Evolutionary conservation across 176 grass and related monocot species (phyloP).

Genomic region (Alloteropsis semialata): DNA sequence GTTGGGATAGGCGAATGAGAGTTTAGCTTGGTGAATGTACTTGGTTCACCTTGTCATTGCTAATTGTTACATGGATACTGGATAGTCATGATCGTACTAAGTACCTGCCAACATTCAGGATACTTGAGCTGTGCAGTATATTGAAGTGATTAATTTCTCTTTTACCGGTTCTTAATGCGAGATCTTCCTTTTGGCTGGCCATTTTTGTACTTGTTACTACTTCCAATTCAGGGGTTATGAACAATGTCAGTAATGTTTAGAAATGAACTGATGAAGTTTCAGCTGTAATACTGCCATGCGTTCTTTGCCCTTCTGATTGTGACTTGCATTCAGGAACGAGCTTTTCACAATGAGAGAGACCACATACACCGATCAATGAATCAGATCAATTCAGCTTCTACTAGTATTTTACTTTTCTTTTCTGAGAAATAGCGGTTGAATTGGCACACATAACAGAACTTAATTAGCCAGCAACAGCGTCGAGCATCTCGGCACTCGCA

Average conservation of each 20-base stretch:
- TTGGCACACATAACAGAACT: too few relatives aligned
- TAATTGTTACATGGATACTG: too few relatives aligned
- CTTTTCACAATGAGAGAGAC: too few relatives aligned
- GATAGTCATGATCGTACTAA: too few relatives aligned
- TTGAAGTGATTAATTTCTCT: background rate
- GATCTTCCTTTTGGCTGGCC: background rate
- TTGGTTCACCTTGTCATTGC: too few relatives aligned
- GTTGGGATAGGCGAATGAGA: background rate
- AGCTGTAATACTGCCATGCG: background rate
- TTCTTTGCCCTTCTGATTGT: background rate
- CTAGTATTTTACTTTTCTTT: too few relatives aligned
- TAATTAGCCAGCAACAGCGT: too few relatives aligned
- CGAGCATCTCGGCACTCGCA: too few relatives aligned
- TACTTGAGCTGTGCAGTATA: background rate
- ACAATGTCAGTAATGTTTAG: background rate
- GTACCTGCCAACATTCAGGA: background rate
- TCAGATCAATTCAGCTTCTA: too few relatives aligned
- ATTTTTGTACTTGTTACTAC: background rate
- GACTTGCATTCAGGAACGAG: background rate
- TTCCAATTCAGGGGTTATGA: background rate
- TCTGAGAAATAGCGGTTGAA: too few relatives aligned
- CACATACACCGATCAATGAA: too few relatives aligned
- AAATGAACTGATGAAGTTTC: background rate
- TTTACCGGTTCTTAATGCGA: background rate
- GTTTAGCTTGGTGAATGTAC: background rate